These are phyloP conservation scores for Vicia sativa DNA, from an alignment of 306 rosid genomes.

Conservation along the genomic window DNA sequence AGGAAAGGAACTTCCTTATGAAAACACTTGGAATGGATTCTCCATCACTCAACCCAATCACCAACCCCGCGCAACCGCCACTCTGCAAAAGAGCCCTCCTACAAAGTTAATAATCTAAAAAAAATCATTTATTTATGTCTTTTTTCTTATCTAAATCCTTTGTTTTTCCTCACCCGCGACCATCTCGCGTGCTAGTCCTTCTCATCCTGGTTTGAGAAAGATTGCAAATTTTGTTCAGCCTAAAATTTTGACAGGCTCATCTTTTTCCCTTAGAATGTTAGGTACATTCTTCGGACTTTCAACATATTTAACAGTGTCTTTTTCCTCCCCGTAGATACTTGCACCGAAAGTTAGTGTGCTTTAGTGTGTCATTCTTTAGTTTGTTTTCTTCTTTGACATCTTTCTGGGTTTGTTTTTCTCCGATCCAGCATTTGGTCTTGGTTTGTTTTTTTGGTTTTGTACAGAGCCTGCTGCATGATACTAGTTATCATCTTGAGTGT, in stretches of 20 bases:
- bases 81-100: constrained; percentile 96
- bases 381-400: constrained; percentile 49
- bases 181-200: constrained; percentile 43
- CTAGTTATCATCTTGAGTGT: constrained; percentile 66
- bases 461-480: constrained; percentile 63
- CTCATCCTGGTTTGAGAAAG: constrained; percentile 52
- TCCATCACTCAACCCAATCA: constrained; percentile 59
- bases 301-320: constrained; percentile 60
- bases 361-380: constrained; percentile 77
- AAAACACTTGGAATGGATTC: constrained; percentile 96
- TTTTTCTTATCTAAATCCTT: constrained; percentile 26
- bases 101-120: constrained; percentile 65
- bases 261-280: constrained; percentile 53
- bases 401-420: constrained; percentile 63
- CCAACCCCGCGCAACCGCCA: constrained; percentile 76
- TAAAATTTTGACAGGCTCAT: constrained; percentile 72
- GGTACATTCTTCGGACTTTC: constrained; percentile 69
- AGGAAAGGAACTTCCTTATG: constrained; percentile 97
- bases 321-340: constrained; percentile 45
- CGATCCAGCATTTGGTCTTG: constrained; percentile 69
- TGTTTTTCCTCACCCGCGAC: constrained; percentile 28
- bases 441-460: constrained; percentile 58
- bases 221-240: constrained; percentile 77
- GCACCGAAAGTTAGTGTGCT: constrained; percentile 54
- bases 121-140: constrained; percentile 36